Evolutionary conservation across 169 alveolate genomes (phyloP), one percentile per base, ranked within the genome.

Genomic region (Babesia bigemina): DNA sequence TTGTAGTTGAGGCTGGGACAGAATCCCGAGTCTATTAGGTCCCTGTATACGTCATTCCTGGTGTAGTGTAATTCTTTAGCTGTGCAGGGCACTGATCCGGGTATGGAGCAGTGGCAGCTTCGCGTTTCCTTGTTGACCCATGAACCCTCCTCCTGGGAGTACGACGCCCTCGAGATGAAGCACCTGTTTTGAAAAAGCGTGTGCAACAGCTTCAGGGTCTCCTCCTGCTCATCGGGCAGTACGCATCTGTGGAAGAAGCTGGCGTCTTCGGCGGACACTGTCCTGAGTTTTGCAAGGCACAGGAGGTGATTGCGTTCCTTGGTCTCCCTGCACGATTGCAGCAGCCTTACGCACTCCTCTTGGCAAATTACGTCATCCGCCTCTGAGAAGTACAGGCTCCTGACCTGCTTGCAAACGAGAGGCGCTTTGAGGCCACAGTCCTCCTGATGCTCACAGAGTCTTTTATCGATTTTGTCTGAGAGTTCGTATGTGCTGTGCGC

Each of bases 31-130:
- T 59, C 85, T 1, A 57, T 33, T 21, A 81, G 45, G 21, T 74
- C 85, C 21, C 45, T 29, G 39, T 44, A 42, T 47, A 58, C 42
- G 21, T 74, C 79, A 11, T 50, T 56, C 1, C 57, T 59, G 14
- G 44, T 57, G 19, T 44, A 33, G 50, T 58, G 63, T 8, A 81
- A 11, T 7, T 81, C 88, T 49, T 81, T 69, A 4, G 58, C 65
- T n/a, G 79, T 61, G 65, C 88, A 81, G 14, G 88, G 88, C 44
- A 67, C 83, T 24, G 88, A 49, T 11, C 77, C 71, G 9, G 57
- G 65, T 4, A 72, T 49, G 4, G 84, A 55, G 29, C 88, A 81
- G 24, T 42, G 24, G 66, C 88, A 81, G 65, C 85, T 73, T 28
- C 72, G n/a, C n/a, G 42, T 39, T 16, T 14, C 45, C 11, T 10